A percentile compares a stretch with the other conserved stretches of the same genome.
Conservation (phyloP, 2,329 filamentous ascomycete species). For the Cordyceps cicadae region DNA sequence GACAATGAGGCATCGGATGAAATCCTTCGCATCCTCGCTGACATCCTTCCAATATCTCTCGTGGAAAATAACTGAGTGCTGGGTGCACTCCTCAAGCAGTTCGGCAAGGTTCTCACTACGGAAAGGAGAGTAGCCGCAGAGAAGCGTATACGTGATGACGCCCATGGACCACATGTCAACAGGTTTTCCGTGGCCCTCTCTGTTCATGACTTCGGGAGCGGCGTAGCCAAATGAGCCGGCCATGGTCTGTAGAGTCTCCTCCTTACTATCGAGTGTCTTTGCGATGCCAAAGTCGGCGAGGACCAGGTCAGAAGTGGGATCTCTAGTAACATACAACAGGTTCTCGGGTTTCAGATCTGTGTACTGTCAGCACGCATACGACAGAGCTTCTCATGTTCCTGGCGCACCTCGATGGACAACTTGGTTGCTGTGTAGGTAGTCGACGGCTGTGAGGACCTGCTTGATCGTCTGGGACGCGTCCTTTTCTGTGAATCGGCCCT, state of each 20-base stretch:
- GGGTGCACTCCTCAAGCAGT: conserved; percentile 87
- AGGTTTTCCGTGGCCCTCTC: conserved; percentile 93
- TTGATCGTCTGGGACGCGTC: conserved; percentile 93
- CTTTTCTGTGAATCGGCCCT: conserved; percentile 97
- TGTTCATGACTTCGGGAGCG: conserved; percentile 96
- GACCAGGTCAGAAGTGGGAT: conserved; percentile 73
- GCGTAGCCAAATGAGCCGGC: conserved; percentile 97
- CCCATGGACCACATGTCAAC: conserved; percentile 99
- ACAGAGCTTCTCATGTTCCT: background rate
- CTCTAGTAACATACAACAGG: conserved; percentile 79
- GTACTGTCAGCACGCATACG: background rate
- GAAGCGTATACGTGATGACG: conserved; percentile 95
- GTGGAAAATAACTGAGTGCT: conserved; percentile 81
- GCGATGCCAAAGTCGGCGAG: conserved; percentile 97
- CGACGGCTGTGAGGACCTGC: conserved; percentile 84
- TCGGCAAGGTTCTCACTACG: conserved; percentile 88
- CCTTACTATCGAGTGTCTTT: conserved; percentile 87
- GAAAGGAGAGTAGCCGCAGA: conserved; percentile 98
- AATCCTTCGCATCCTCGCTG: conserved; percentile 88
- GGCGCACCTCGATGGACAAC: conserved; percentile 82
- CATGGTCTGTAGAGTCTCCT: conserved; percentile 95
- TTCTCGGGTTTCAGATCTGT: conserved; percentile 97
- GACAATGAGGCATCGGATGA: conserved; percentile 75
- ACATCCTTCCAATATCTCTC: conserved; percentile 98
- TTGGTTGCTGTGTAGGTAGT: conserved; percentile 90